A percentile compares a stretch with the other conserved stretches of the same genome.
These are phyloP conservation scores for Gastrolobium bilobum DNA, from an alignment of 306 rosid species.

Conservation along the genomic window DNA sequence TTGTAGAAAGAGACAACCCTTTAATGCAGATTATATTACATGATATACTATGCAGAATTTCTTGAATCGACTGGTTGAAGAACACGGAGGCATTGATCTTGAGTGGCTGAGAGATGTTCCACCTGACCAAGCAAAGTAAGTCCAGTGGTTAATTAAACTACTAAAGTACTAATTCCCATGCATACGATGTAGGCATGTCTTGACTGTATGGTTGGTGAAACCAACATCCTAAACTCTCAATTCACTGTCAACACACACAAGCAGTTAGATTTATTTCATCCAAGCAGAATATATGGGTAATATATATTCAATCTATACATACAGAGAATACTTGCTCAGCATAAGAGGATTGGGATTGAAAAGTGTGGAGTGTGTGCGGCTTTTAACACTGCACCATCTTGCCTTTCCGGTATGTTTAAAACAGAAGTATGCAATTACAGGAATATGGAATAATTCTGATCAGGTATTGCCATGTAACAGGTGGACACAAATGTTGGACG, in stretches of 20 bases:
- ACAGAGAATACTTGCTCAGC: slow-evolving; percentile 96
- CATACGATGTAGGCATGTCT: slow-evolving; percentile 30
- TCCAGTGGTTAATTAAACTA: slow-evolving; percentile 44
- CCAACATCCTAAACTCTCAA: slow-evolving; percentile 24
- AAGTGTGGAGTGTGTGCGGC: slow-evolving; percentile 99
- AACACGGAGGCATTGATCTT: slow-evolving; percentile 85
- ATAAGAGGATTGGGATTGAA: slow-evolving; percentile 92
- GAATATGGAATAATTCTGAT: slow-evolving; percentile 47
- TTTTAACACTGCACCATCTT: slow-evolving; percentile 97
- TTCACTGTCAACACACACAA: slow-evolving; percentile 35
- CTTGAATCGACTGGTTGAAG: slow-evolving; percentile 84
- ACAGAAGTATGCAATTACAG: slow-evolving; percentile 38
- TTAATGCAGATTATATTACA: slow-evolving; percentile 44
- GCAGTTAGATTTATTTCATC: slow-evolving; percentile 18
- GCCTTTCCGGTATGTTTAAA: slow-evolving; percentile 94
- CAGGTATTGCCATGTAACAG: slow-evolving; percentile 56
- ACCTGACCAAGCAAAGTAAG: slow-evolving; percentile 98
- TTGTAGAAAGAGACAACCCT: slow-evolving; percentile 34
- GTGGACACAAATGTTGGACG: slow-evolving; percentile 99
- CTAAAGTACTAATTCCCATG: slow-evolving; percentile 34
- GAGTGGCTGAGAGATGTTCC: slow-evolving; percentile 99
- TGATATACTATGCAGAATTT: slow-evolving; percentile 74
- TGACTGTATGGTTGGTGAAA: slow-evolving; percentile 34
- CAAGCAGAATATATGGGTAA: slow-evolving; percentile 34
- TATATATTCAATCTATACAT: slow-evolving; percentile 40